Evolutionary conservation across 2,329 filamentous ascomycete genomes (phyloP).

Genomic region (Madurella mycetomatis): DNA sequence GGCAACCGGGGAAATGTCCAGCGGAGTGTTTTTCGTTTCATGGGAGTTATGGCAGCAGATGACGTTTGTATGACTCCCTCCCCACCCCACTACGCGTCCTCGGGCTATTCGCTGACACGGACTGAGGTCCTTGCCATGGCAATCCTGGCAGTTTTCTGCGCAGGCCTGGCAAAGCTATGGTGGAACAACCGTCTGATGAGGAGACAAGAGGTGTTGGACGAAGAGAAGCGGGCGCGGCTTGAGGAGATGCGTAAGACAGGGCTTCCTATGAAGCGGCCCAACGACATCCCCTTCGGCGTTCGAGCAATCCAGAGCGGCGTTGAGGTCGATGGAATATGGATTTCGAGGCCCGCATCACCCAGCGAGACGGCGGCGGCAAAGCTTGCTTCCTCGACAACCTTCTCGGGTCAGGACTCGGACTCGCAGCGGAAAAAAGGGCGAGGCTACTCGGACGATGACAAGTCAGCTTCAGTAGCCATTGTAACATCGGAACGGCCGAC

Average conservation of each 20-base stretch:
- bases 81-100: background rate
- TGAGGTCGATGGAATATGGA: slow-evolving; percentile 81
- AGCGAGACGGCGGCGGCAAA: slow-evolving; percentile 22
- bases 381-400: slow-evolving; percentile 18
- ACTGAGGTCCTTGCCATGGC: slow-evolving; percentile 64
- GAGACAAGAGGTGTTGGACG: slow-evolving; percentile 60
- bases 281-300: slow-evolving; percentile 79
- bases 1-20: slow-evolving; percentile 32
- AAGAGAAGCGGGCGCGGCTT: slow-evolving; percentile 55
- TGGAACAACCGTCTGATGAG: slow-evolving; percentile 52
- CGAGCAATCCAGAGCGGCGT: slow-evolving; percentile 79
- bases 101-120: slow-evolving; percentile 19
- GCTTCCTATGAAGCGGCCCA: slow-evolving; percentile 38
- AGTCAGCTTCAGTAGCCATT: slow-evolving; percentile 8
- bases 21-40: slow-evolving; percentile 54
- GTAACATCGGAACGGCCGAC: background rate
- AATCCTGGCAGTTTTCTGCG: slow-evolving; percentile 65
- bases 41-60: slow-evolving; percentile 89
- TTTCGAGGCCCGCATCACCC: slow-evolving; percentile 50
- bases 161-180: slow-evolving; percentile 65
- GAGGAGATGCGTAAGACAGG: slow-evolving; percentile 53
- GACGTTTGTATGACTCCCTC: slow-evolving; percentile 65
- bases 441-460: slow-evolving; percentile 12
- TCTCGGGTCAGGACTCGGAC: slow-evolving; percentile 17
- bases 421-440: slow-evolving; percentile 18